These are phyloP conservation scores for Microthyrium microscopicum DNA, from an alignment of 2,329 filamentous ascomycete genomes.

Conservation along the genomic window DNA sequence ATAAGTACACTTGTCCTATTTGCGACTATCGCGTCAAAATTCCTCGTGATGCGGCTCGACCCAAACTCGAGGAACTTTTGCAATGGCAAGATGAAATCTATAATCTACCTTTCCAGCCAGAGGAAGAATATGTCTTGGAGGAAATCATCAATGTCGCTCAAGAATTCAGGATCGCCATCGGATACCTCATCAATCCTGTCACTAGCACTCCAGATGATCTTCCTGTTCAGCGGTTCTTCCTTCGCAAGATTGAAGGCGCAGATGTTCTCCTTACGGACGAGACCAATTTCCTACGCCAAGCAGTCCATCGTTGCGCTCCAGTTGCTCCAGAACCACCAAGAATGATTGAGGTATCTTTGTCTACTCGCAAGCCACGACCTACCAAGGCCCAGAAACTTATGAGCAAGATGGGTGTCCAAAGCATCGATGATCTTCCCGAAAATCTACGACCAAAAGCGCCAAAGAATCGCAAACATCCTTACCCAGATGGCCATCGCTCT, in stretches of 20 bases:
- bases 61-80: slow-evolving; percentile 81
- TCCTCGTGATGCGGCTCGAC: slow-evolving; percentile 83
- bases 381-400: slow-evolving; percentile 96
- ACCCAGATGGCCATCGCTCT: too few relatives aligned
- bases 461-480: too few relatives aligned
- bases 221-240: slow-evolving; percentile 80
- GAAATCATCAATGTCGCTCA: slow-evolving; percentile 75
- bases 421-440: slow-evolving; percentile 78
- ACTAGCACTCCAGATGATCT: slow-evolving; percentile 73
- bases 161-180: slow-evolving; percentile 68
- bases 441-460: slow-evolving; percentile 53
- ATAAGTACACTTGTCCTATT: slow-evolving; percentile 95
- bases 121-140: slow-evolving; percentile 77
- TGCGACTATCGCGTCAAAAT: slow-evolving; percentile 97
- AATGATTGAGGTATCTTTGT: slow-evolving; percentile 70
- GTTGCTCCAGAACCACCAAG: slow-evolving; percentile 77
- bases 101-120: slow-evolving; percentile 76
- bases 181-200: slow-evolving; percentile 63
- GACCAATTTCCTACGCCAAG: slow-evolving; percentile 95
- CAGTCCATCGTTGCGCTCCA: slow-evolving; percentile 86
- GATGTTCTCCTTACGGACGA: slow-evolving; percentile 83
- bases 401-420: slow-evolving; percentile 71
- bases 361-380: slow-evolving; percentile 84
- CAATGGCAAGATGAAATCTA: slow-evolving; percentile 72
- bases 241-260: slow-evolving; percentile 92